Evolutionary conservation across 2,329 filamentous ascomycete genomes (phyloP).

Genomic region (Stromatinia cepivora): DNA sequence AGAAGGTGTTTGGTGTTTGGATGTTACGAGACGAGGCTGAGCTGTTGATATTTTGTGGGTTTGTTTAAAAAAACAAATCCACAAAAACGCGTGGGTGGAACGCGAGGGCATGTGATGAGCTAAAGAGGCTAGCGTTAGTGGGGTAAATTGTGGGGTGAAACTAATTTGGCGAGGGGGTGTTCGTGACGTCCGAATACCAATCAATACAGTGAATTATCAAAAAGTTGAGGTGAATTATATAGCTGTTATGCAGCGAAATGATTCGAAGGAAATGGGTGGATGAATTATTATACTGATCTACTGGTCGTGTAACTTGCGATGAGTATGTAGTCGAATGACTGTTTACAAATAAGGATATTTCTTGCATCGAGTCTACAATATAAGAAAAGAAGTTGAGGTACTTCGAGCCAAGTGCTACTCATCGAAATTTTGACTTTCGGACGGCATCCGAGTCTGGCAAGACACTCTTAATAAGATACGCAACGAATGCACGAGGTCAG

Average conservation of each 20-base stretch:
- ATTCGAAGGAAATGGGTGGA: not conserved
- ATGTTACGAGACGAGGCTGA: conserved; percentile 9
- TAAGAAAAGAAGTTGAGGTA: not conserved
- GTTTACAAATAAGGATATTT: not conserved
- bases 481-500: not conserved
- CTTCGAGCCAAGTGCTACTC: too few species aligned
- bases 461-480: not conserved
- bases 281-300: not conserved
- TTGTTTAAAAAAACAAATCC: not conserved
- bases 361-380: not conserved
- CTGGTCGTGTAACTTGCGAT: not conserved
- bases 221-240: not conserved
- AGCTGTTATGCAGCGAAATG: fast-evolving
- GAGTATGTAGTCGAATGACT: not conserved
- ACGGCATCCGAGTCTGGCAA: not conserved
- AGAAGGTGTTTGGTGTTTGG: not conserved
- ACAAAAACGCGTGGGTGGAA: not conserved
- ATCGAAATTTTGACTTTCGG: not conserved
- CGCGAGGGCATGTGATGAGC: not conserved
- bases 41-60: not conserved
- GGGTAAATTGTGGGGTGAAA: not conserved
- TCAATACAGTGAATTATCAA: too few species aligned
- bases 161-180: not conserved
- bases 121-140: not conserved
- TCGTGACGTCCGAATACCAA: not conserved